These are phyloP conservation scores for Tolypocladium tundrense DNA, from an alignment of 2,329 filamentous ascomycete species.

Conservation along the genomic window DNA sequence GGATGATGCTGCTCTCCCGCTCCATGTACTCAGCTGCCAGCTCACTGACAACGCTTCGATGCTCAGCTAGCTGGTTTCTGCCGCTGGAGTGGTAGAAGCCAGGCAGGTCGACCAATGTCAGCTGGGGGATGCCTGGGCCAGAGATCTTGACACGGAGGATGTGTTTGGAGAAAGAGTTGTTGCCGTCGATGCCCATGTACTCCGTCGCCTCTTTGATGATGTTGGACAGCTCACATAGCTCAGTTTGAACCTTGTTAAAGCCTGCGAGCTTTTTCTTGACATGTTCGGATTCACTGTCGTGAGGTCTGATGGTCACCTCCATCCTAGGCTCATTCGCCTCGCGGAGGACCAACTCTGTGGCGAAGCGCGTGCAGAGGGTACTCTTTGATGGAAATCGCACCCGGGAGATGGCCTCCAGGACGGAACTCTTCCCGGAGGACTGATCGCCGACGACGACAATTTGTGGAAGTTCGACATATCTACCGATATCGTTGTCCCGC, in stretches of 20 bases:
- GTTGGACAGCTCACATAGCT: slow-evolving; percentile 11
- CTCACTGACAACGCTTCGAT: slow-evolving; percentile 31
- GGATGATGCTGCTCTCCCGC: slow-evolving; percentile 45
- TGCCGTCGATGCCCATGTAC: slow-evolving; percentile 36
- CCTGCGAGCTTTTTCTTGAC: slow-evolving; percentile 13
- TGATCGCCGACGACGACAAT: slow-evolving; percentile 52
- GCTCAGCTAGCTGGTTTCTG: slow-evolving; percentile 30
- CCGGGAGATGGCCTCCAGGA: slow-evolving; percentile 53
- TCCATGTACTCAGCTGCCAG: slow-evolving; percentile 47
- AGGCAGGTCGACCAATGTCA: slow-evolving; percentile 50
- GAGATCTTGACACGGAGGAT: slow-evolving; percentile 36
- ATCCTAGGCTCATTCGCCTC: slow-evolving; percentile 21
- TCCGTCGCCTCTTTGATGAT: slow-evolving; percentile 29
- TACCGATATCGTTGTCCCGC: slow-evolving; percentile 5
- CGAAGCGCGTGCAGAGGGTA: slow-evolving; percentile 51
- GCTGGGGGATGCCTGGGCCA: slow-evolving; percentile 36
- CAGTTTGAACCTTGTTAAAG: not conserved
- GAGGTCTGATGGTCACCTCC: slow-evolving; percentile 20
- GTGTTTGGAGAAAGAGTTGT: slow-evolving; percentile 31
- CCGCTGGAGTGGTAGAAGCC: slow-evolving; percentile 41
- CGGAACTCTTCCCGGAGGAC: slow-evolving; percentile 53
- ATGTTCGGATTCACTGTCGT: slow-evolving; percentile 12
- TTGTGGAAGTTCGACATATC: slow-evolving; percentile 28
- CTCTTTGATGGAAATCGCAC: slow-evolving; percentile 50
- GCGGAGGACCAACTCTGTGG: slow-evolving; percentile 51